Evolutionary conservation across 2,329 filamentous ascomycete genomes (phyloP), one percentile per base, ranked within the genome.

Genomic region (Penicillium sp.): DNA sequence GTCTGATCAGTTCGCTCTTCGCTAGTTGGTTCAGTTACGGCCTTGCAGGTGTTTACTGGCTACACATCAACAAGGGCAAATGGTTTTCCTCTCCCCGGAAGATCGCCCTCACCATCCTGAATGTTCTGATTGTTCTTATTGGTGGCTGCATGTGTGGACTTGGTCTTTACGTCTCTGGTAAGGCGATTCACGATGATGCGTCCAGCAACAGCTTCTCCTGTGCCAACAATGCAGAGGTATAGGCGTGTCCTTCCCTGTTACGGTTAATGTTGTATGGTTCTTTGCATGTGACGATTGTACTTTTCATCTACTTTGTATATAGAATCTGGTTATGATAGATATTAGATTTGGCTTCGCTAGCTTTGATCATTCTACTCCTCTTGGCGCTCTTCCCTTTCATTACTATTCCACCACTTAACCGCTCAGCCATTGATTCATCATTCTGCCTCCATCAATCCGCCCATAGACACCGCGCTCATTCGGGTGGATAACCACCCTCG

Each of bases 11-110:
- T 43, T 80, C 86, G 2, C 71, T 88, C 2, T 88, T 88, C 59
- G 84, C 82, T 37, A 84, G 80, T 58, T 89, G 87, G 86, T 89
- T 89, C 70, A 86, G 82, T 56, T 81, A 76, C 63, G 77, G 77
- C 1, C 65, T 82, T 3, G 74, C 73, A 21, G 78, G 74, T 9
- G 63, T 75, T 2, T 78, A 81, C 61, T 81, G 79, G 78, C 63
- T 82, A 52, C 78, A 77, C 60, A 71, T 84, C 57, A 78, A 83
- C 61, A 69, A 71, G 52, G 78, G 75, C 2, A 62, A 63, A 14
- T 77, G 71, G 67, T 76, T 76, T 47, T 71, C 71, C 27, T 76
- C 72, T 37, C 74, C 71, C 58, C 70, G 73, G 45, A 84, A 82
- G 68, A 77, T 76, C 26, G 55, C 61, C 2, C 65, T 82, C 24